Base-by-base conservation (phyloP, 192 early-diverging fungal species). In the Hyaloraphidium curvatum region DNA sequence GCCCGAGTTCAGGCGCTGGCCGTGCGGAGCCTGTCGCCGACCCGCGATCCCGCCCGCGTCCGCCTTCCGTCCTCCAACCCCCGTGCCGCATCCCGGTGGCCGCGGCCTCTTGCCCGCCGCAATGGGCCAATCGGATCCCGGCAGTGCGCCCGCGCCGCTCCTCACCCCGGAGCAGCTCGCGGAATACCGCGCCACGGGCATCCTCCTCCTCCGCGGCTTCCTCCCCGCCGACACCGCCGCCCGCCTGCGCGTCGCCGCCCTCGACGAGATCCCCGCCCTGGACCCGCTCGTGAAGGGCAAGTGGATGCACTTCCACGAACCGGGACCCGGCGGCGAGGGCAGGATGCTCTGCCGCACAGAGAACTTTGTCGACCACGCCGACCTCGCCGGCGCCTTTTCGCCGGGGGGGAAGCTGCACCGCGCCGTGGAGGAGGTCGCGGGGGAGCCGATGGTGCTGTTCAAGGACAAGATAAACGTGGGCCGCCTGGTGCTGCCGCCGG, bases 261-360 rank as follows among this genome's bases (percentile, higher is more conserved):
- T 67, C 17, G 52, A 69, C 9, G 61, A 70, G 13, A 61, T 75
- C 50, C 66, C 67, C 39, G 61, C 53, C 59, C 74, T 71, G 76
- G n/a, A n/a, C n/a, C 66, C 65, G 17, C 62, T 73, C 14, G 56
- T 58, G 28, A 71, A 71, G 1, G 68, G 67, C 1, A 78, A 76
- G 31, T 78, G 74, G 71, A 78, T 78, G 76, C 69, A 76, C 59
- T 78, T 75, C 59, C 75, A 78, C 56, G 76, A 78, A 58, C 55
- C 50, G 19, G 75, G 73, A 61, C 65, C 61, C 28, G 29, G 28
- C 9, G 70, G 66, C 19, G 60, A 58, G 23, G 55, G 61, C n/a
- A 67, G 59, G 27, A 66, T 67, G 39, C 68, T 78, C 2, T 78
- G 76, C 51, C 71, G 76, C 50, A 78, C 74, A 1, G 74, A 76